These are phyloP conservation scores for Phytopythium oedochilum DNA, from an alignment of 352 stramenopile genomes.

Conservation along the genomic window DNA sequence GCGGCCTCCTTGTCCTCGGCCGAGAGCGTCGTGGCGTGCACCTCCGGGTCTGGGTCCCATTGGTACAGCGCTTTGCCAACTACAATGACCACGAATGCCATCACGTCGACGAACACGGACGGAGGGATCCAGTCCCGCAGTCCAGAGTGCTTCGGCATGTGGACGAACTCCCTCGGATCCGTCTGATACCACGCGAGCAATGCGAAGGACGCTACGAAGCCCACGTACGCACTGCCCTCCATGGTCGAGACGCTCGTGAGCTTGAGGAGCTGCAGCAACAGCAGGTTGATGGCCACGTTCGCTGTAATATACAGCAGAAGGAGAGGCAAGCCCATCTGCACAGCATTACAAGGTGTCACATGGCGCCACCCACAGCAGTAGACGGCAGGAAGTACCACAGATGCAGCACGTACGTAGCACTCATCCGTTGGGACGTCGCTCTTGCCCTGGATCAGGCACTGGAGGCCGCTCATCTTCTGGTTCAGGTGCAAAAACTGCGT, in stretches of 20 bases:
- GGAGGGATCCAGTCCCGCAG: slow-evolving; percentile 68
- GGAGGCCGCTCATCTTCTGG: slow-evolving; percentile 74
- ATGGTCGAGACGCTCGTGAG: slow-evolving; percentile 79
- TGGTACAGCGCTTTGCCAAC: slow-evolving; percentile 72
- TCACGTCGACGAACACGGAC: slow-evolving; percentile 64
- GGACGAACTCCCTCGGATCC: slow-evolving; percentile 60
- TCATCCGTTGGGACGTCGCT: slow-evolving; percentile 62
- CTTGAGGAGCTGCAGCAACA: slow-evolving; percentile 65
- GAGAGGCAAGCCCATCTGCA: slow-evolving; percentile 69
- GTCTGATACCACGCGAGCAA: slow-evolving; percentile 77
- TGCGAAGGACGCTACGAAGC: slow-evolving; percentile 69
- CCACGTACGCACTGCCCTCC: slow-evolving; percentile 65
- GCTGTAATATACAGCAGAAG: slow-evolving; percentile 68
- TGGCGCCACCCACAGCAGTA: too few species aligned
- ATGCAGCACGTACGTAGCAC: slow-evolving; percentile 53
- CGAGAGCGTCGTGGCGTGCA: slow-evolving; percentile 76
- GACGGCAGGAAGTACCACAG: background rate
- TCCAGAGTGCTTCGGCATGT: slow-evolving; percentile 48
- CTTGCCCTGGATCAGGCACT: slow-evolving; percentile 76
- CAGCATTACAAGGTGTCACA: too few species aligned
- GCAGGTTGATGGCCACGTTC: slow-evolving; percentile 77
- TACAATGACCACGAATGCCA: slow-evolving; percentile 65
- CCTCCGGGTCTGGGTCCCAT: slow-evolving; percentile 73
- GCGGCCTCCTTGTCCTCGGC: slow-evolving; percentile 83
- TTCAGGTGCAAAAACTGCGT: slow-evolving; percentile 54